These are phyloP conservation scores for Protomyces inundatus DNA, from an alignment of 1,139 yeast genomes.

Conservation along the genomic window DNA sequence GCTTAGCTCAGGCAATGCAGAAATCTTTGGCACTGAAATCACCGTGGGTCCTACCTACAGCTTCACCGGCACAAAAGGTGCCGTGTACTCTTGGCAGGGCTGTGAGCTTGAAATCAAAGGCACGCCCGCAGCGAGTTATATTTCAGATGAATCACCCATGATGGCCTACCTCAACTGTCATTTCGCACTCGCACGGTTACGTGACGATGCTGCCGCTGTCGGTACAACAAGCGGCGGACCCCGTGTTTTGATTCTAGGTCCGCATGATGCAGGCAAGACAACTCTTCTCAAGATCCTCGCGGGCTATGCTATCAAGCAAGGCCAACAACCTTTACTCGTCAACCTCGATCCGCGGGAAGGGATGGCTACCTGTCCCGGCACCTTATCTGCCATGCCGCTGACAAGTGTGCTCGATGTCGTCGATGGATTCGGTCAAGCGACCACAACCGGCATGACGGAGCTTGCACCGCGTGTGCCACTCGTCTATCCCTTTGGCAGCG, in stretches of 20 bases:
- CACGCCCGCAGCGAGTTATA: conserved; percentile 51
- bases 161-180: conserved; percentile 61
- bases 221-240: conserved; percentile 43
- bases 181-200: conserved; percentile 62
- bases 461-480: conserved; percentile 69
- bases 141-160: conserved; percentile 68
- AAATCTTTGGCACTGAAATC: conserved; percentile 87
- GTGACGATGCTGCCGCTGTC: conserved; percentile 40
- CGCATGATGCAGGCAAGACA: conserved; percentile 70
- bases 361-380: conserved; percentile 55
- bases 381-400: conserved; percentile 75
- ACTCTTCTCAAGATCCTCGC: conserved; percentile 61
- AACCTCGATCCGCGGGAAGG: conserved; percentile 71
- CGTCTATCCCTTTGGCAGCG: conserved; percentile 74
- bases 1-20: conserved; percentile 61
- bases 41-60: conserved; percentile 63
- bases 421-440: conserved; percentile 70
- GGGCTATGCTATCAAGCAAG: conserved; percentile 71
- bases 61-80: conserved; percentile 55
- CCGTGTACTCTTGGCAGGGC: conserved; percentile 57
- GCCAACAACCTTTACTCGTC: conserved; percentile 62
- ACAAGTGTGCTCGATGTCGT: conserved; percentile 78
- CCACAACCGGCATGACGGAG: conserved; percentile 85
- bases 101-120: conserved; percentile 48
- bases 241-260: conserved; percentile 68